phyloP scores from a whole-genome alignment of 2,329 filamentous ascomycete species.

The Arthrobotrys musiformis region DNA sequence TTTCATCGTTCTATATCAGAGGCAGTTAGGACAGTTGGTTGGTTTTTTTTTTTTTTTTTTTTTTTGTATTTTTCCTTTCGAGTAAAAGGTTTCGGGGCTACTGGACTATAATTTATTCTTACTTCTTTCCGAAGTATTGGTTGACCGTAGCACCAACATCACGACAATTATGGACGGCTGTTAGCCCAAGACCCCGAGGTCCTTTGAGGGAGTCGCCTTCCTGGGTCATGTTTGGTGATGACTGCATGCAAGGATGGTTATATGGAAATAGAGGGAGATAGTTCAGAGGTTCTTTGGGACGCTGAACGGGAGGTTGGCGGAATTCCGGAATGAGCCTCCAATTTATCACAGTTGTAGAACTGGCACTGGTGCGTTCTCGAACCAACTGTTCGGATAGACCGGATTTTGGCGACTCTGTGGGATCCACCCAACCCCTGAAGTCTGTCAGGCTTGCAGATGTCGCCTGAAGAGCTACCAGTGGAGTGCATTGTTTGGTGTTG shows the following conservation, averaged over 20 bases:
- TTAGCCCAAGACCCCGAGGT: not conserved
- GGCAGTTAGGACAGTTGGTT: too few relatives aligned
- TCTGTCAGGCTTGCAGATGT: not conserved
- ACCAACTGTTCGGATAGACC: slow-evolving; percentile 5
- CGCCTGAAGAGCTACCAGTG: not conserved
- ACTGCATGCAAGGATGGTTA: too few relatives aligned
- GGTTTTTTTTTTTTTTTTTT: too few relatives aligned
- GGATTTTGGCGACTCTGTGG: not conserved
- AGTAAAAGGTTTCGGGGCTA: too few relatives aligned
- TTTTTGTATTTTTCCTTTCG: too few relatives aligned
- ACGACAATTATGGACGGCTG: slow-evolving; percentile 75
- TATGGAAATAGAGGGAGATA: not conserved
- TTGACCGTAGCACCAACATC: slow-evolving; percentile 79
- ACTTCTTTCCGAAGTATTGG: slow-evolving; percentile 69
- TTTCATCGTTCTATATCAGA: slow-evolving; percentile 64
- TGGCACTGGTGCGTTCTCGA: too few relatives aligned
- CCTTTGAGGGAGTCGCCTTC: not conserved
- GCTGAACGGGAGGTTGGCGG: not conserved
- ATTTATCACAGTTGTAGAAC: not conserved
- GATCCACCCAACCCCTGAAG: not conserved
- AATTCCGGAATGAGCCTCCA: not conserved
- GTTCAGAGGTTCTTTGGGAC: not conserved
- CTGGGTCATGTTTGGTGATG: not conserved
- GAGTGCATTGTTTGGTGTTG: not conserved
- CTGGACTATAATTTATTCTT: slow-evolving; percentile 59